Conservation (phyloP, 257 asterid species). For the Solanum chilense region DNA sequence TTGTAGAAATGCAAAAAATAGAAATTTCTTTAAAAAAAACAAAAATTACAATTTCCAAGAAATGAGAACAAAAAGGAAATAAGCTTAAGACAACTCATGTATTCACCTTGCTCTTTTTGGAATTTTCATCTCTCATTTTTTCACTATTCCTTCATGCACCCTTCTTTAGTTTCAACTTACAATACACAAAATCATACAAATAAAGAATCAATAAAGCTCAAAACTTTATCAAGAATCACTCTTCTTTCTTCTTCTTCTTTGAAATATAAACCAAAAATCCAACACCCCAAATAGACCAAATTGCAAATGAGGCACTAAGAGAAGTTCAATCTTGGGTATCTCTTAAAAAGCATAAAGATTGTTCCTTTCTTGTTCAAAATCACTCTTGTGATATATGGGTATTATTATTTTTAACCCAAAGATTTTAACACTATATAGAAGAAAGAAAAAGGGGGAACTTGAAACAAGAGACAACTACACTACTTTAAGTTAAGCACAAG, state of each 20-base stretch:
- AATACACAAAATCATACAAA: slow-evolving; percentile 1
- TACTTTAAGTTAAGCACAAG: slow-evolving; percentile 39
- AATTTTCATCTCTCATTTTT: slow-evolving; percentile 82
- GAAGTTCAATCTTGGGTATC: neutral
- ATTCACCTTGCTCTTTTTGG: slow-evolving; percentile 77
- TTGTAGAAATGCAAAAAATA: neutral
- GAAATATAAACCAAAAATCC: neutral
- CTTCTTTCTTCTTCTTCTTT: neutral
- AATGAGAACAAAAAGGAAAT: neutral
- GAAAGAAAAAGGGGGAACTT: neutral
- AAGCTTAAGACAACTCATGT: neutral
- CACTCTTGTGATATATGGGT: neutral
- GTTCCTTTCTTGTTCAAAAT: slow-evolving; percentile 14
- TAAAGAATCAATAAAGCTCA: slow-evolving; percentile 2
- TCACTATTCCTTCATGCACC: slow-evolving; percentile 66
- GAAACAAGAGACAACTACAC: slow-evolving; percentile 28
- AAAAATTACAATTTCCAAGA: neutral
- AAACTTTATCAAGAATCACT: slow-evolving; percentile 5
- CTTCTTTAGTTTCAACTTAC: slow-evolving; percentile 12
- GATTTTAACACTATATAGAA: neutral
- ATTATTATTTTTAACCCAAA: neutral
- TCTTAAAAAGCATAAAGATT: slow-evolving; percentile 9
- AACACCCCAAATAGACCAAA: slow-evolving; percentile 7
- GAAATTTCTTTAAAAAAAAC: neutral
- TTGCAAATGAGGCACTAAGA: slow-evolving; percentile 23